A percentile compares a stretch with the other conserved stretches of the same genome.
phyloP scores from a whole-genome alignment of 139 green algal species.

The Picochlorum sp. region DNA sequence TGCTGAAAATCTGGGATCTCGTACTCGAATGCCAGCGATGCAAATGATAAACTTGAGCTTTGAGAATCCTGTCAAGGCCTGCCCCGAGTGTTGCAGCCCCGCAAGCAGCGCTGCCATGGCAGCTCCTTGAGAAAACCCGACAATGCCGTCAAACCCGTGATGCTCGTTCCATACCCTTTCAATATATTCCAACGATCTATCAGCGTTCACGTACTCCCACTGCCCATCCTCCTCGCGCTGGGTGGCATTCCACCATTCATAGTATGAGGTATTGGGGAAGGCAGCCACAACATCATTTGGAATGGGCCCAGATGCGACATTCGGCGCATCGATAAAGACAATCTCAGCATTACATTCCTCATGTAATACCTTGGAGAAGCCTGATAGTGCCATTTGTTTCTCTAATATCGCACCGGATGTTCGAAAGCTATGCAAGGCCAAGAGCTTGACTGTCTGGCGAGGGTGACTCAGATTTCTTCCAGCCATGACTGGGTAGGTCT shows the following conservation, averaged over 20 bases:
- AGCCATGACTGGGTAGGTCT: too few relatives aligned
- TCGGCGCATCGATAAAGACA: slow-evolving; percentile 39
- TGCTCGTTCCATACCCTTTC: slow-evolving; percentile 13
- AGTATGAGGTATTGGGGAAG: slow-evolving; percentile 34
- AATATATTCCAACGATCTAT: slow-evolving; percentile 22
- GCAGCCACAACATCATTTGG: slow-evolving; percentile 31
- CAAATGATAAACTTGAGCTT: slow-evolving; percentile 38
- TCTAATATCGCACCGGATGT: slow-evolving; percentile 42
- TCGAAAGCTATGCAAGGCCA: slow-evolving; percentile 48
- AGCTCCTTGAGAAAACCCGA: slow-evolving; percentile 30
- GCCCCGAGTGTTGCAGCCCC: slow-evolving; percentile 24
- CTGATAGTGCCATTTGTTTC: slow-evolving; percentile 31
- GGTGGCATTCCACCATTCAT: slow-evolving; percentile 43
- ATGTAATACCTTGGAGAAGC: slow-evolving; percentile 25
- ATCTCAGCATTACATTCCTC: slow-evolving; percentile 37
- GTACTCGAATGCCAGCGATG: slow-evolving; percentile 42
- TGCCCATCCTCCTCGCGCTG: not conserved
- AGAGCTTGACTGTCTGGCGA: slow-evolving; percentile 16
- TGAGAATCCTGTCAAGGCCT: slow-evolving; percentile 18
- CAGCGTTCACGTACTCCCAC: slow-evolving; percentile 31
- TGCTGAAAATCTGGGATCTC: slow-evolving; percentile 23
- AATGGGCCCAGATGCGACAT: slow-evolving; percentile 38
- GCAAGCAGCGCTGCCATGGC: slow-evolving; percentile 23
- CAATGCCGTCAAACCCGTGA: slow-evolving; percentile 47
- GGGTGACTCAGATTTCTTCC: too few relatives aligned